Conservation (phyloP, 495 filamentous ascomycete genomes). For the Xeromyces bisporus region DNA sequence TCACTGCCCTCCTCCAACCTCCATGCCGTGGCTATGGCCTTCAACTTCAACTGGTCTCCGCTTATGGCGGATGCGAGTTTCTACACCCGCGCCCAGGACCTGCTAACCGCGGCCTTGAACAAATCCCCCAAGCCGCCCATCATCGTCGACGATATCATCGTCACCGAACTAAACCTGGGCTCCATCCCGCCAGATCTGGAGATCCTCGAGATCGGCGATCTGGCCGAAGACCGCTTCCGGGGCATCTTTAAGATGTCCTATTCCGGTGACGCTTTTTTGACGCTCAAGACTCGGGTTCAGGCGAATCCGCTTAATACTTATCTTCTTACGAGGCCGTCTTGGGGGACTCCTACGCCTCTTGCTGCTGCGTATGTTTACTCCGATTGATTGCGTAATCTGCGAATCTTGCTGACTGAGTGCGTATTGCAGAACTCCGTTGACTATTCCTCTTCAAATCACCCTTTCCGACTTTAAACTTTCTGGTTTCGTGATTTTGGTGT, state of each 20-base stretch:
- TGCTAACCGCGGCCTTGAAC: slow-evolving; percentile 88
- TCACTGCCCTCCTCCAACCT: too few relatives aligned
- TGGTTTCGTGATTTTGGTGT: slow-evolving; percentile 92
- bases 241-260: slow-evolving; percentile 99
- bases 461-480: slow-evolving; percentile 93
- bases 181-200: slow-evolving; percentile 83
- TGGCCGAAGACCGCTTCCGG: slow-evolving; percentile 91
- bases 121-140: slow-evolving; percentile 97
- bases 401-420: slow-evolving; percentile 6
- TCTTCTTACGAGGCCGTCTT: slow-evolving; percentile 73
- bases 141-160: slow-evolving; percentile 97
- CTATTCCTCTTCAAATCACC: slow-evolving; percentile 91
- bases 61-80: slow-evolving; percentile 83
- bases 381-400: neutral
- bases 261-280: slow-evolving; percentile 84
- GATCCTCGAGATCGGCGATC: slow-evolving; percentile 89
- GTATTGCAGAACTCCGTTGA: slow-evolving; percentile 48
- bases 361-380: slow-evolving; percentile 50
- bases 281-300: slow-evolving; percentile 86
- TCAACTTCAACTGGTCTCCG: slow-evolving; percentile 99
- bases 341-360: slow-evolving; percentile 83
- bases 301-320: slow-evolving; percentile 96
- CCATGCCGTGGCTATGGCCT: slow-evolving; percentile 51
- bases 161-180: slow-evolving; percentile 92
- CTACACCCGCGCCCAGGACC: slow-evolving; percentile 79